A percentile compares a stretch with the other conserved stretches of the same genome.
Evolutionary conservation across 2,329 filamentous ascomycete genomes (phyloP).

Genomic region (Cytospora mali): DNA sequence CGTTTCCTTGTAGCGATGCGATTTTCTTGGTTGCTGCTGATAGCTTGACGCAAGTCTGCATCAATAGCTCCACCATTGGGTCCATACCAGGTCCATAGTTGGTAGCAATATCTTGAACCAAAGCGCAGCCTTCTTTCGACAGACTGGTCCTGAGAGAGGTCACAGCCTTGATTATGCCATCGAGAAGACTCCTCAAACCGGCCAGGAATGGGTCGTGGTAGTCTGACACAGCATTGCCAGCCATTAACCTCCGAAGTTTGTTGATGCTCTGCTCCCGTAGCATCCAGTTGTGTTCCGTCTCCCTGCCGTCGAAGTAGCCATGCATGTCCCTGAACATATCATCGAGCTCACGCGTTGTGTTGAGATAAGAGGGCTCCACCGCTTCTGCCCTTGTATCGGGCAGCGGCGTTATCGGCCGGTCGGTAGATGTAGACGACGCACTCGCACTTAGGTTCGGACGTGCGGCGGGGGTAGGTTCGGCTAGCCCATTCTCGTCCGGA

Average conservation of each 20-base stretch:
- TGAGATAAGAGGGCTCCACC: conserved; percentile 81
- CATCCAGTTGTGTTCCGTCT: conserved; percentile 90
- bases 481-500: conserved; percentile 13
- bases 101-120: conserved; percentile 82
- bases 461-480: conserved; percentile 40
- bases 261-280: conserved; percentile 79
- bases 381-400: conserved; percentile 67
- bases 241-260: conserved; percentile 76
- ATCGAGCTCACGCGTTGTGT: conserved; percentile 84
- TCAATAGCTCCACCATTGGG: conserved; percentile 83
- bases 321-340: conserved; percentile 84
- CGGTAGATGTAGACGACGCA: conserved; percentile 55
- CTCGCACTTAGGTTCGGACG: conserved; percentile 52
- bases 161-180: conserved; percentile 85
- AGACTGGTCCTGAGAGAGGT: conserved; percentile 87
- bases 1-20: conserved; percentile 78
- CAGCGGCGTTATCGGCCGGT: conserved; percentile 62
- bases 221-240: conserved; percentile 80
- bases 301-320: conserved; percentile 79
- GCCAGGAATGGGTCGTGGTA: conserved; percentile 71
- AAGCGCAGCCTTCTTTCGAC: conserved; percentile 80
- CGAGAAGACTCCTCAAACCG: conserved; percentile 73
- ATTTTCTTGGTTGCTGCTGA: conserved; percentile 93
- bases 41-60: conserved; percentile 88
- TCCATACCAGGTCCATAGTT: conserved; percentile 79